These are phyloP conservation scores for Penicillium rolfsii DNA, from an alignment of 2,329 filamentous ascomycete species.

Conservation along the genomic window DNA sequence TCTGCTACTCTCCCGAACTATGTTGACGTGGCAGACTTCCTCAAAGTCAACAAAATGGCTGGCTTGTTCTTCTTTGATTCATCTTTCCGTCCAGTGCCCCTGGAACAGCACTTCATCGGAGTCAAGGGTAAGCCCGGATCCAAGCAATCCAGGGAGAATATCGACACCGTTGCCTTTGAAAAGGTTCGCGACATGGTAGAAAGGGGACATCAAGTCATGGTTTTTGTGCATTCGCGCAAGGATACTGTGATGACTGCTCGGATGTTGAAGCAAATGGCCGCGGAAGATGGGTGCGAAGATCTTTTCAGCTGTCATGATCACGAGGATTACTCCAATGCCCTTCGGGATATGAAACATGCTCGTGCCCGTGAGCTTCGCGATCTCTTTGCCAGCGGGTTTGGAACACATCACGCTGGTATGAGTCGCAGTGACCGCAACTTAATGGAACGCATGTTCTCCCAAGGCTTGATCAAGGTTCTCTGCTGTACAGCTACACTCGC, in stretches of 20 bases:
- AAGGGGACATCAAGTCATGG: slow-evolving; percentile 95
- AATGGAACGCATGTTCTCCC: slow-evolving; percentile 88
- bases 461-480: slow-evolving; percentile 93
- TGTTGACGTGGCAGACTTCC: slow-evolving; percentile 92
- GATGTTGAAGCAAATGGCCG: slow-evolving; percentile 82
- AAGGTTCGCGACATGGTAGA: slow-evolving; percentile 94
- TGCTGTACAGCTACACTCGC: slow-evolving; percentile 98
- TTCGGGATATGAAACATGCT: slow-evolving; percentile 82
- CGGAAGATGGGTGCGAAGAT: slow-evolving; percentile 76
- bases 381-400: slow-evolving; percentile 84
- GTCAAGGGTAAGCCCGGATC: slow-evolving; percentile 84
- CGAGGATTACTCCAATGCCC: slow-evolving; percentile 76
- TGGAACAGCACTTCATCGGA: slow-evolving; percentile 96
- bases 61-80: slow-evolving; percentile 96
- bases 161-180: slow-evolving; percentile 85
- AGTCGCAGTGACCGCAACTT: slow-evolving; percentile 89
- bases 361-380: slow-evolving; percentile 87
- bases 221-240: slow-evolving; percentile 95
- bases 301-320: slow-evolving; percentile 81
- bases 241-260: slow-evolving; percentile 89
- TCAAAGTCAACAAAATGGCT: slow-evolving; percentile 90
- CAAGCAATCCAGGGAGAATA: slow-evolving; percentile 81
- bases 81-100: slow-evolving; percentile 91
- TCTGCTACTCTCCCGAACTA: slow-evolving; percentile 97
- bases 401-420: slow-evolving; percentile 97